Evolutionary conservation across 202 grass and related monocot genomes (phyloP).

Genomic region (Schoenoplectus triqueter): DNA sequence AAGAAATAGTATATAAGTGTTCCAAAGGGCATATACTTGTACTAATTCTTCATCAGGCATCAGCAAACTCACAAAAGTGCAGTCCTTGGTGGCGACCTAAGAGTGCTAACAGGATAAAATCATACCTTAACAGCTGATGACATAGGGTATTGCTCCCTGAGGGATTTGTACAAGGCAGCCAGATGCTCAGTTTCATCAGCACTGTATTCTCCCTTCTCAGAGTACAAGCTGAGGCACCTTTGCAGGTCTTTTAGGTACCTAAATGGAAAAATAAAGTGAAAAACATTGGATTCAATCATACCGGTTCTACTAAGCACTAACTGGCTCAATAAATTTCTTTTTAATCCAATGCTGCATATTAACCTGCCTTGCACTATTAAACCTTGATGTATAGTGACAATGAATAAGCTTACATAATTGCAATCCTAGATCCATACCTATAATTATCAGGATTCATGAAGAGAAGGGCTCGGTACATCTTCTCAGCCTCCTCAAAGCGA

Average conservation of each 20-base stretch:
- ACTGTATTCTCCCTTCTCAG: slow-evolving; percentile 82
- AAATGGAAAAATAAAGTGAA: slow-evolving; percentile 42
- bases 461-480: slow-evolving; percentile 79
- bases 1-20: neutral
- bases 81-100: neutral
- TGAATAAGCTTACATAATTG: slow-evolving; percentile 11
- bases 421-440: slow-evolving; percentile 53
- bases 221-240: slow-evolving; percentile 82
- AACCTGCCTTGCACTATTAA: neutral
- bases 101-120: neutral
- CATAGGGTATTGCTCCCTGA: slow-evolving; percentile 79
- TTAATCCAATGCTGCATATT: neutral
- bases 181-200: slow-evolving; percentile 70
- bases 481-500: slow-evolving; percentile 75
- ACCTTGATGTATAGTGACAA: neutral
- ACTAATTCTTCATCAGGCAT: neutral
- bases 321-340: neutral
- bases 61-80: slow-evolving; percentile 13
- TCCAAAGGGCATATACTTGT: neutral
- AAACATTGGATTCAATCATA: slow-evolving; percentile 8
- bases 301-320: neutral
- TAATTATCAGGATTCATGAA: slow-evolving; percentile 99
- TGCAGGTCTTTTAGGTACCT: slow-evolving; percentile 94
- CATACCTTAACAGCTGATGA: slow-evolving; percentile 98
- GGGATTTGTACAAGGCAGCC: slow-evolving; percentile 75